Base-by-base conservation (phyloP, 1,284 basidiomycete genomes). In the Spongiforma sp. region DNA sequence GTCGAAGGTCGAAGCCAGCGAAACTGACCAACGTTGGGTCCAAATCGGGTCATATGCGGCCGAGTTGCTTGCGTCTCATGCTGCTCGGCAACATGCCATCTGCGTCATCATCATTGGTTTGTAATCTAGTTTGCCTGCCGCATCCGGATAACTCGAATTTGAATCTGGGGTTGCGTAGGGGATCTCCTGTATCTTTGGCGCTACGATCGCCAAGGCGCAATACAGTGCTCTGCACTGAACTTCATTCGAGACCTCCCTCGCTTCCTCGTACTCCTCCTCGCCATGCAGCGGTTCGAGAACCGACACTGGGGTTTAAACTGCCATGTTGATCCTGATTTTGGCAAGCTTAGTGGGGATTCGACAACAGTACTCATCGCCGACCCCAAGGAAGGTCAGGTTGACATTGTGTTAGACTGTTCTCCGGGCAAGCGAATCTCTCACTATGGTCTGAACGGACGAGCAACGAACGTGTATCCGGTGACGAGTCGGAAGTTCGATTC, bases 251-350 rank as follows among this genome's bases (percentile, higher is more conserved):
- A 78, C 41, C 70, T 79, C 28, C 77, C 77, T 5, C 69, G 68
- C 30, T 75, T 78, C 57, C 65, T 78, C 1, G 67, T 75, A 1
- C 66, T 80, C 5, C 71, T 80, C 11, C 57, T 77, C 19, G 63
- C 62, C 4, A 70, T 78, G 43, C 74, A 80, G 62, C 71, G 73
- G 3, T 78, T 79, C 64, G 36, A 64, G 3, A 58, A 66, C 8
- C 43, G 43, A 15, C 65, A 78, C 52, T 78, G 75, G 75, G 77
- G 78, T 17, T 52, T 77, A 32, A 65, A 66, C 61, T 55, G 36
- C 5, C 9, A 12, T 1, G 8, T 65, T 4, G 59, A 69, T 43
- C 33, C 65, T 7, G 0, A 52, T 17, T 68, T 68, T 21, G 56
- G 24, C 1, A 15, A 59, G 28, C 36, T 48, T 37, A n/a, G 26